phyloP scores from a whole-genome alignment of 495 filamentous ascomycete genomes.

The Hypoxylon subgilvum region DNA sequence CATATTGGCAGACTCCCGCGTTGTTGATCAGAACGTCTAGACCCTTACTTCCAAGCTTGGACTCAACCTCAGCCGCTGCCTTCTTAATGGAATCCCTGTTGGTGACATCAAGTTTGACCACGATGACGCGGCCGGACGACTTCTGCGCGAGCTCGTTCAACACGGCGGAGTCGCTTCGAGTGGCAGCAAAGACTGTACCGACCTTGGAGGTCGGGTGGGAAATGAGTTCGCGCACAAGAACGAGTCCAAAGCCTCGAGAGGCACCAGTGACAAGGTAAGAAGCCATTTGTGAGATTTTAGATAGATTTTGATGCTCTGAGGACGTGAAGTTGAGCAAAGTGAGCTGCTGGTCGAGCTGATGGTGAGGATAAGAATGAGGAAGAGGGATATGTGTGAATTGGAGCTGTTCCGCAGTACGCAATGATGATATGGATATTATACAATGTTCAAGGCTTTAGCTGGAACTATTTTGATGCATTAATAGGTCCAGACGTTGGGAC shows the following conservation, averaged over 20 bases:
- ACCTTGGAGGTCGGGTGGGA: constrained; percentile 40
- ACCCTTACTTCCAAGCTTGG: constrained; percentile 36
- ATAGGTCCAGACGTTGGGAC: too few relatives aligned
- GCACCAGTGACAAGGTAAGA: constrained; percentile 50
- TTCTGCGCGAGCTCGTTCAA: constrained; percentile 39
- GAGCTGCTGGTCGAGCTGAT: too few relatives aligned
- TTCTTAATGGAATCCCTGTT: constrained; percentile 35
- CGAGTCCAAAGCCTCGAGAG: constrained; percentile 50
- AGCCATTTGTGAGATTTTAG: too few relatives aligned
- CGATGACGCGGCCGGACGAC: constrained; percentile 37
- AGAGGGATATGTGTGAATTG: too few relatives aligned
- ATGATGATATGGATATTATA: too few relatives aligned
- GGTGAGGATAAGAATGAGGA: too few relatives aligned
- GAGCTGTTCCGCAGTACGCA: too few relatives aligned
- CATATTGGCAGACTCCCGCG: constrained; percentile 41
- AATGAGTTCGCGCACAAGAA: constrained; percentile 43
- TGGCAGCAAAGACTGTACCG: constrained; percentile 46
- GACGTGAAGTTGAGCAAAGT: too few relatives aligned
- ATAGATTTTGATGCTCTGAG: too few relatives aligned
- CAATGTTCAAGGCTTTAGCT: too few relatives aligned
- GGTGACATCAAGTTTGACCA: constrained; percentile 44
- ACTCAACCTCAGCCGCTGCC: constrained; percentile 41
- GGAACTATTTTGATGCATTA: too few relatives aligned
- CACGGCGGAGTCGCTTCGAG: constrained; percentile 40
- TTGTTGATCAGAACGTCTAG: constrained; percentile 54